Percentiles rank a stretch among this genome's conserved stretches.
Evolutionary conservation across 2,329 filamentous ascomycete species (phyloP).

Genomic region (Trichoderma brevicompactum): DNA sequence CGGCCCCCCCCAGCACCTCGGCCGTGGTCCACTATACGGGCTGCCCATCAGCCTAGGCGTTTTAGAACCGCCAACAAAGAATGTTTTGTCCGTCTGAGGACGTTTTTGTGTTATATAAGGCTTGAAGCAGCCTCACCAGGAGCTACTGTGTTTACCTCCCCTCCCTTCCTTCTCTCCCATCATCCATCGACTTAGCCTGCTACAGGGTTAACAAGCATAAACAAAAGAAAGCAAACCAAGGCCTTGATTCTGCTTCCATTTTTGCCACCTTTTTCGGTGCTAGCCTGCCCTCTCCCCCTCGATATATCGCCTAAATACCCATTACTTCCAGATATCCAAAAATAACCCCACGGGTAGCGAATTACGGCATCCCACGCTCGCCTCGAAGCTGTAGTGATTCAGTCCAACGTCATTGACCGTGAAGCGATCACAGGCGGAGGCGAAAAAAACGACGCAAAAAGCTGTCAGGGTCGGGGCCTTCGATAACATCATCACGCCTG

Average conservation of each 20-base stretch:
- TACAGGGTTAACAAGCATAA: neutral
- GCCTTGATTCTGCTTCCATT: neutral
- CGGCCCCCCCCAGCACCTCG: too few species aligned
- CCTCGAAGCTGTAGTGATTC: conserved; percentile 9
- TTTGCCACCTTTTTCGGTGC: conserved; percentile 15
- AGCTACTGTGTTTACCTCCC: conserved; percentile 7
- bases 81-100: neutral
- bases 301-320: conserved; percentile 7
- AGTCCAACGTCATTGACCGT: conserved; percentile 21
- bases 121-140: conserved; percentile 13
- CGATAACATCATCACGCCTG: conserved; percentile 23
- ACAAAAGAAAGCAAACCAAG: neutral
- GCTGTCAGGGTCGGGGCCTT: conserved; percentile 14
- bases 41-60: too few species aligned
- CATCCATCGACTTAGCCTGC: conserved; percentile 4
- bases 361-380: neutral
- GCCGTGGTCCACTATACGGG: too few species aligned
- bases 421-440: conserved; percentile 16
- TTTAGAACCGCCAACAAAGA: neutral
- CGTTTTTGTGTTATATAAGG: conserved; percentile 13
- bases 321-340: conserved; percentile 1
- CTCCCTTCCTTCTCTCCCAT: neutral
- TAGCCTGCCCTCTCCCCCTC: conserved; percentile 8
- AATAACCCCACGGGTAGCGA: conserved; percentile 2
- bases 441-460: conserved; percentile 9